These are phyloP conservation scores for Xerocomellus chrysenteron DNA, from an alignment of 768 basidiomycete genomes.

Conservation along the genomic window DNA sequence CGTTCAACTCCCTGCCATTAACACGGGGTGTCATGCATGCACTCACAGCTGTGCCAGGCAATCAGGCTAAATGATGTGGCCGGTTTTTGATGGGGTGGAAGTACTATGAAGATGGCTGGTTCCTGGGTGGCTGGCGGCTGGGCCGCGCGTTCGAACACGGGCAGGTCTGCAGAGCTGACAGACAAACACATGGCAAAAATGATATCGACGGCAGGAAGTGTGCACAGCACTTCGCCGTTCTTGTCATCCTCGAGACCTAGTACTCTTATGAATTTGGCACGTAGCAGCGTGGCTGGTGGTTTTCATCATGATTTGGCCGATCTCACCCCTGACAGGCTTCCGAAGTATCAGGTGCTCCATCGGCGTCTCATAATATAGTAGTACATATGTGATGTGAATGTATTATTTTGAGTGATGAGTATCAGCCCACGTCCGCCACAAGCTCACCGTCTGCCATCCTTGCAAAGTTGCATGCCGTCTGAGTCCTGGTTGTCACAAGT, in stretches of 20 bases:
- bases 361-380: neutral
- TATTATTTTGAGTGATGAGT: neutral
- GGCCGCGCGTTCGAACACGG: neutral
- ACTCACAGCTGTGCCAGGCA: slow-evolving; percentile 15
- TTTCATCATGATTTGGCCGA: neutral
- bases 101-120: slow-evolving; percentile 18
- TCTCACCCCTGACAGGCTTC: neutral
- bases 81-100: slow-evolving; percentile 7
- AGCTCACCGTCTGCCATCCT: neutral
- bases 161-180: neutral
- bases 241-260: neutral
- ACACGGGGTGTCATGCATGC: neutral
- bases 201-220: neutral
- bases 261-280: neutral
- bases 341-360: too few relatives aligned
- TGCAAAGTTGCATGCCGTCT: neutral
- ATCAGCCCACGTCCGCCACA: neutral
- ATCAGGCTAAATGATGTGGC: slow-evolving; percentile 17
- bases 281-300: neutral
- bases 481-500: too few relatives aligned
- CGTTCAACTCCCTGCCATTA: neutral
- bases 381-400: neutral
- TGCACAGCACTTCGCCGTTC: slow-evolving; percentile 3
- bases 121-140: slow-evolving; percentile 15
- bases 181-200: slow-evolving; percentile 3